Evolutionary conservation across 805 yeast genomes (phyloP).

Genomic region (Wickerhamiella allomyrinae): DNA sequence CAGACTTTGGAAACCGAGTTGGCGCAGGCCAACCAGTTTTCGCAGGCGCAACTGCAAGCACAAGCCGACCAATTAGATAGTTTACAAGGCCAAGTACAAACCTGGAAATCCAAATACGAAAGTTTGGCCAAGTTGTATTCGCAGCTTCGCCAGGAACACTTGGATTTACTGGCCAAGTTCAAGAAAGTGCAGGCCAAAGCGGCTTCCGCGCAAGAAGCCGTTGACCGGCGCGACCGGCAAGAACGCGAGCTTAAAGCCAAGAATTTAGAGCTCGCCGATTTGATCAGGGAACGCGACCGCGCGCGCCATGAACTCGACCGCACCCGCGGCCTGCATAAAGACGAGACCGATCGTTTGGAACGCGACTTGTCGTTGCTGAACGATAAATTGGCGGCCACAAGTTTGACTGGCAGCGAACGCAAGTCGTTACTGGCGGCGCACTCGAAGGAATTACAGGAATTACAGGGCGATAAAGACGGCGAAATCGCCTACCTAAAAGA

Average conservation of each 20-base stretch:
- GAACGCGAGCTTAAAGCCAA: constrained; percentile 77
- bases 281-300: constrained; percentile 78
- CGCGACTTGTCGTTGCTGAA: constrained; percentile 49
- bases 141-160: constrained; percentile 82
- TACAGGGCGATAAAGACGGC: constrained; percentile 44
- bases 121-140: constrained; percentile 78
- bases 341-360: constrained; percentile 50
- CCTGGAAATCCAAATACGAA: constrained; percentile 81
- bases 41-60: constrained; percentile 57
- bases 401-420: constrained; percentile 26
- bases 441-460: constrained; percentile 14
- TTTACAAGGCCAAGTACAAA: constrained; percentile 57
- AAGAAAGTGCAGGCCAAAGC: constrained; percentile 78
- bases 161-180: constrained; percentile 59
- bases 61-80: constrained; percentile 59
- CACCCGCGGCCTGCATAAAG: constrained; percentile 46
- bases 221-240: constrained; percentile 64
- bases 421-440: constrained; percentile 13
- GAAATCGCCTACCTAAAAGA: constrained; percentile 70
- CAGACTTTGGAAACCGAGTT: constrained; percentile 68
- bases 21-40: constrained; percentile 41
- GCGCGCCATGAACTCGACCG: constrained; percentile 73
- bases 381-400: constrained; percentile 37
- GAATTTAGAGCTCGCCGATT: constrained; percentile 74
- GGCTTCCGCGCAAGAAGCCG: constrained; percentile 78